Conservation (phyloP, 768 basidiomycete genomes). For the Candolleomyces eurysporus region DNA sequence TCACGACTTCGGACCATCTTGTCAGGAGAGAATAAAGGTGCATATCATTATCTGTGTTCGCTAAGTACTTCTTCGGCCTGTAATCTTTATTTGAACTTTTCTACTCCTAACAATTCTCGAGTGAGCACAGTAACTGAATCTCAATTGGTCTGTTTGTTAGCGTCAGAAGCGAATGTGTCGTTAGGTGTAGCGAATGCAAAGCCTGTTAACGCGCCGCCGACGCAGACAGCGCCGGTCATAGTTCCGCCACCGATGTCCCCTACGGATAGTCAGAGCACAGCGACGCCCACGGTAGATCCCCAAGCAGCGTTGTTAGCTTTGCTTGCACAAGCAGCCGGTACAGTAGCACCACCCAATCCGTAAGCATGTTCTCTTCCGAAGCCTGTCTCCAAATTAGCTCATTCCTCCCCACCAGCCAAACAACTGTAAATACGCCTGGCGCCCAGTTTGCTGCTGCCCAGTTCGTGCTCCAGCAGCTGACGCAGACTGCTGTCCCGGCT, state of each 20-base stretch:
- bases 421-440: conserved; percentile 49
- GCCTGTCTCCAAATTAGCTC: background rate
- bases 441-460: conserved; percentile 50
- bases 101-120: conserved; percentile 35
- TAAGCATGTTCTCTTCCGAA: background rate
- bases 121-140: conserved; percentile 71
- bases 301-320: conserved; percentile 70
- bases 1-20: conserved; percentile 69
- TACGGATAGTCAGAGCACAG: conserved; percentile 5
- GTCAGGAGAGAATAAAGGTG: conserved; percentile 80
- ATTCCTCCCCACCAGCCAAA: conserved; percentile 47
- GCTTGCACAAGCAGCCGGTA: conserved; percentile 59
- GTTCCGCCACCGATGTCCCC: conserved; percentile 2
- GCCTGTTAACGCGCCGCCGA: background rate
- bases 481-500: conserved; percentile 51
- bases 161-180: conserved; percentile 43
- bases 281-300: conserved; percentile 38
- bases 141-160: conserved; percentile 60
- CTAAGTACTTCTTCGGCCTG: conserved; percentile 72
- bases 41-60: conserved; percentile 75
- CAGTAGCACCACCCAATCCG: conserved; percentile 7
- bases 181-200: conserved; percentile 14
- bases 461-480: conserved; percentile 74
- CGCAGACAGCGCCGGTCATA: background rate
- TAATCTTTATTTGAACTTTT: conserved; percentile 61